phyloP scores from a whole-genome alignment of 331 rosid species.

The Acacia concinna region DNA sequence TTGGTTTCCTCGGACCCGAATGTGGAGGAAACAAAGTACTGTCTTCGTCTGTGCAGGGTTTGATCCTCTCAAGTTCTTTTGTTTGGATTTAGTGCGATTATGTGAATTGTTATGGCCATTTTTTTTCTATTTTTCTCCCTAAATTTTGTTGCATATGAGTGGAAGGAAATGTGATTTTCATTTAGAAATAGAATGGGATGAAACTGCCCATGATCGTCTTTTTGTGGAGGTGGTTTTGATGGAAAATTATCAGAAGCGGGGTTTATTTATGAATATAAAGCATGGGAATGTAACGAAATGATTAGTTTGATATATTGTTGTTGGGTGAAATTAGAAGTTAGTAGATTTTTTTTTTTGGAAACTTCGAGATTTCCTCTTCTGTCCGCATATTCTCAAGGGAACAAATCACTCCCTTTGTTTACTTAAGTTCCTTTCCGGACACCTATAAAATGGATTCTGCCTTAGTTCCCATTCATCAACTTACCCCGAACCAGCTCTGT shows the following conservation, averaged over 20 bases:
- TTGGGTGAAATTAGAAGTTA: not conserved
- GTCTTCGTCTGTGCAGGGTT: not conserved
- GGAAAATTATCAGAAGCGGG: not conserved
- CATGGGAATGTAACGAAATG: not conserved
- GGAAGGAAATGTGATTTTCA: conserved; percentile 3
- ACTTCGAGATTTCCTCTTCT: not conserved
- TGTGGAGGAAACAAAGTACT: not conserved
- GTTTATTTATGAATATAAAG: not conserved
- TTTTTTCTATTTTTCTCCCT: not conserved
- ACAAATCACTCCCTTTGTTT: not conserved
- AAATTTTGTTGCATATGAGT: not conserved
- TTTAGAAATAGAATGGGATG: not conserved
- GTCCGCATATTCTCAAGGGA: not conserved
- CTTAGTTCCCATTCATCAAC: not conserved
- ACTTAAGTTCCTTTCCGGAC: not conserved
- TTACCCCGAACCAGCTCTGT: not conserved
- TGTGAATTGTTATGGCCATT: not conserved
- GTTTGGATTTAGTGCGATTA: not conserved
- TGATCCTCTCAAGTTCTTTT: not conserved
- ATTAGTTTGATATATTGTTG: not conserved
- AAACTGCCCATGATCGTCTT: not conserved
- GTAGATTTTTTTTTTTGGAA: not conserved
- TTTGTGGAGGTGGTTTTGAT: not conserved
- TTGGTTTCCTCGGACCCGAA: not conserved
- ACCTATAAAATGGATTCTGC: not conserved